phyloP scores from a whole-genome alignment of 2,329 filamentous ascomycete genomes.

The Aaosphaeria pasadenensis region DNA sequence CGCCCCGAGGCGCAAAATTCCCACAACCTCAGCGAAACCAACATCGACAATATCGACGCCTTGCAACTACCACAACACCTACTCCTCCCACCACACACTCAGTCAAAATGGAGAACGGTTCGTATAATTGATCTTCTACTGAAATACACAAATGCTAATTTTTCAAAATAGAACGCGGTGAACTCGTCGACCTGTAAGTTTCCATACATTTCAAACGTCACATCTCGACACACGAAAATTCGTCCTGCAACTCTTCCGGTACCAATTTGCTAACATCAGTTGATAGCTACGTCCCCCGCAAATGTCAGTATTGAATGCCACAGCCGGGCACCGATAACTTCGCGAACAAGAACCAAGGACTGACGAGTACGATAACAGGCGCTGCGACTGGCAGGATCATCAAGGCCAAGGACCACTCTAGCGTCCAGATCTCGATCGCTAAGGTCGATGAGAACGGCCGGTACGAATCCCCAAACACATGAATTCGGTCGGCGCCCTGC shows the following conservation, averaged over 20 bases:
- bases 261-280: constrained; percentile 3
- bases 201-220: constrained; percentile 8
- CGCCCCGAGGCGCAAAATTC: constrained; percentile 4
- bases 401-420: constrained; percentile 99
- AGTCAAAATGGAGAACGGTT: constrained; percentile 85
- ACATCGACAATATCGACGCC: constrained; percentile 25
- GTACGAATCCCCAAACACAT: constrained; percentile 49
- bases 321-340: constrained; percentile 64
- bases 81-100: constrained; percentile 23
- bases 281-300: constrained; percentile 89
- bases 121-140: no score
- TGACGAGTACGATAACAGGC: neutral
- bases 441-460: constrained; percentile 99
- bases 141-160: no score
- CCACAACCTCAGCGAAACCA: constrained; percentile 10
- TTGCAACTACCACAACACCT: constrained; percentile 18
- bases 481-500: no score
- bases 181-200: constrained; percentile 97
- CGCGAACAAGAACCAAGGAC: neutral
- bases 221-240: neutral
- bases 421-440: constrained; percentile 92
- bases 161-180: constrained; percentile 70
- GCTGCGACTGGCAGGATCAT: constrained; percentile 67
- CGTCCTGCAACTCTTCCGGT: neutral
- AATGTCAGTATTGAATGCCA: constrained; percentile 75